Conservation (phyloP, 306 rosid species). For the Crotalaria pallida region DNA sequence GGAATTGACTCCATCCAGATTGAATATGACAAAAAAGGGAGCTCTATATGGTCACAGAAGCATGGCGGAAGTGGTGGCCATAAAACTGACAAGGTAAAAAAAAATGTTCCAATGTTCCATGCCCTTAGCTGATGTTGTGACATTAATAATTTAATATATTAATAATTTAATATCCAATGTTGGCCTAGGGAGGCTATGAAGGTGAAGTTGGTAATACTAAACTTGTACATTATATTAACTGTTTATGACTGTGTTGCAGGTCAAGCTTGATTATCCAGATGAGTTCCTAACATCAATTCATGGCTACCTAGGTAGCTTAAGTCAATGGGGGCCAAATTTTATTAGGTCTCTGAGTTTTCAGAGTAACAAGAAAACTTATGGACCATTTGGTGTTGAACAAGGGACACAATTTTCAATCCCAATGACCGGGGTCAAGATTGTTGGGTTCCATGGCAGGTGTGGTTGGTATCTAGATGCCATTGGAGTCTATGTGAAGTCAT, state of each 20-base stretch:
- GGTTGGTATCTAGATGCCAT: conserved; percentile 82
- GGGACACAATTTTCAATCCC: conserved; percentile 68
- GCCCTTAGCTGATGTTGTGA: not conserved
- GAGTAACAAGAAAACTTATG: conserved; percentile 55
- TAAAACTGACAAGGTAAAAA: conserved; percentile 46
- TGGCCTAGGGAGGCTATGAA: not conserved
- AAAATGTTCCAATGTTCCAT: not conserved
- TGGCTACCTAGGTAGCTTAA: conserved; percentile 58
- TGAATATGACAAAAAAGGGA: conserved; percentile 65
- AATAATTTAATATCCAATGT: not conserved
- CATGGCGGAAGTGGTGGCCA: conserved; percentile 83
- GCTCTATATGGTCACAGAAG: conserved; percentile 63
- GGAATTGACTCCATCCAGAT: conserved; percentile 72
- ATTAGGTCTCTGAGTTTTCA: conserved; percentile 55
- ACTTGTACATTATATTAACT: conserved; percentile 7
- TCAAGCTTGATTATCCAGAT: conserved; percentile 60
- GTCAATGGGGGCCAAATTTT: conserved; percentile 32
- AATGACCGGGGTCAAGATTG: conserved; percentile 54
- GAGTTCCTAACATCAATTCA: conserved; percentile 58
- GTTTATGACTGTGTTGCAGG: conserved; percentile 31
- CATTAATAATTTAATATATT: too few species aligned
- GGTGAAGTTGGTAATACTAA: conserved; percentile 7
- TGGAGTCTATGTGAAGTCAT: conserved; percentile 62
- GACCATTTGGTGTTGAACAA: conserved; percentile 60
- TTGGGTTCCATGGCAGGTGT: conserved; percentile 78